Evolutionary conservation across 768 basidiomycete genomes (phyloP), one percentile per base, ranked within the genome.

Genomic region (Galerina sulciceps): DNA sequence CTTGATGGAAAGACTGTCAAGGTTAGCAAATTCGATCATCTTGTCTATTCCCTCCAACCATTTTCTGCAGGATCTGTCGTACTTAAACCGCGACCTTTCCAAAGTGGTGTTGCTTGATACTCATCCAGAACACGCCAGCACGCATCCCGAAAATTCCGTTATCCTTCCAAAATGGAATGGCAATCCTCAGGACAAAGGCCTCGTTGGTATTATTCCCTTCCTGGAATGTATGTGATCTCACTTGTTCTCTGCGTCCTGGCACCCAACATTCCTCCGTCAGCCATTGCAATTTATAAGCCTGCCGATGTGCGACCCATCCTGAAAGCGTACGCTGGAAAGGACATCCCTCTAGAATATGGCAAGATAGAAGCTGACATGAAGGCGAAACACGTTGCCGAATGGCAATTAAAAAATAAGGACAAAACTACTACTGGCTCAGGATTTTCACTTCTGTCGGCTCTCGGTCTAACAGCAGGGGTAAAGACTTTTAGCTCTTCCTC

Each of bases 191-290:
- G 89, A 72, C 71, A 85, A 79, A 62, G 93, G 91, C 0, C 85
- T 99, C 40, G 72, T 98, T 17, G 89, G 88, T n/a, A 83, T 98
- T 81, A 95, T 99, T 63, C 96, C 96, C 0, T 98, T 99, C 87
- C 82, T 99, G 4, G 97, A 99, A 79, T 94, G 94, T 82, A 67
- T 8, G 79, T 72, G 36, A 23, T 50, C 22, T 18, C 48, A 14
- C 48, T 59, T 6, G 20, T 49, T 26, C 1, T 20, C 14, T 23
- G 4, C 40, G 6, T 44, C 1, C 43, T 10, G 53, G 45, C 23
- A 53, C 53, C 45, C 46, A 53, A 57, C 14, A 53, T 41, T 18
- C 15, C 49, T 46, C 1, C 20, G 36, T 11, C 65, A 96, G 96
- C 97, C 6, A 89, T 99, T 58, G 96, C 88, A 0, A 96, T 99